Conservation (phyloP, 371 early-diverging fungal species). For the Saksenaea oblongispora region DNA sequence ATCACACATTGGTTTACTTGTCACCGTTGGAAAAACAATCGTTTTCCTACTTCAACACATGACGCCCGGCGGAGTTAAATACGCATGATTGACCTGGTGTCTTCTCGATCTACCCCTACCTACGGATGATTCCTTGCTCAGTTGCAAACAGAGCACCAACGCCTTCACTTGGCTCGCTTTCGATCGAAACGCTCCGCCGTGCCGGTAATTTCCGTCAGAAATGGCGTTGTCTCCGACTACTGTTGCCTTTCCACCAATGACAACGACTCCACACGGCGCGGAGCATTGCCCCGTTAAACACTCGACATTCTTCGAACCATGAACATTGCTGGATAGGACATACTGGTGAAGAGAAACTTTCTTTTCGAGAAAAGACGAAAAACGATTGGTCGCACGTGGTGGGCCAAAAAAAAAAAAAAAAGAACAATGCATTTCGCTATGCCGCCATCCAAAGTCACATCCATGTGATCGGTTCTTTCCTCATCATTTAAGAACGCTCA, state of each 20-base stretch:
- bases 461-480: neutral
- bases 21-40: too few relatives aligned
- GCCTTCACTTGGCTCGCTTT: slow-evolving; percentile 26
- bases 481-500: neutral
- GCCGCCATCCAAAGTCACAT: neutral
- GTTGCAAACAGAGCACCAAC: slow-evolving; percentile 8
- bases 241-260: neutral
- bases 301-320: neutral
- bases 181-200: neutral
- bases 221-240: slow-evolving; percentile 1
- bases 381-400: neutral
- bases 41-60: too few relatives aligned
- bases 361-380: too few relatives aligned
- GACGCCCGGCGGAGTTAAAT: too few relatives aligned
- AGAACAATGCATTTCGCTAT: slow-evolving; percentile 1
- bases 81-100: neutral
- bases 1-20: too few relatives aligned
- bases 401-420: neutral
- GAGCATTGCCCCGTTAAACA: neutral
- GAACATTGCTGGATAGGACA: too few relatives aligned
- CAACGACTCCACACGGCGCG: neutral
- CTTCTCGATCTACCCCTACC: slow-evolving; percentile 4
- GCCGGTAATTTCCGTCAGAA: slow-evolving; percentile 1
- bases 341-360: too few relatives aligned
- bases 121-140: slow-evolving; percentile 7